phyloP scores from a whole-genome alignment of 257 asterid species.

The Solanum chiquidenum region DNA sequence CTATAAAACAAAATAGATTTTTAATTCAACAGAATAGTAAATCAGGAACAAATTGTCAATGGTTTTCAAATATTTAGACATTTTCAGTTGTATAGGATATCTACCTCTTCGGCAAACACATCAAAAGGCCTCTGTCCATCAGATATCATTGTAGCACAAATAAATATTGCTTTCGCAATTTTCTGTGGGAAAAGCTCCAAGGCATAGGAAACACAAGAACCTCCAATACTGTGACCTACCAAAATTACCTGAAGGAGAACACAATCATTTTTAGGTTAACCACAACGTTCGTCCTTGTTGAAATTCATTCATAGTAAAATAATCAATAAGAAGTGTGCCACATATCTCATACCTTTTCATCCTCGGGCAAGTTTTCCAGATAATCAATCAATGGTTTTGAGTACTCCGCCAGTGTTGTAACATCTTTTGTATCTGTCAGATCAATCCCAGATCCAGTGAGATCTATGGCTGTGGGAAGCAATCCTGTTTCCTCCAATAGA shows the following conservation, averaged over 20 bases:
- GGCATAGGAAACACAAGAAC: slow-evolving; percentile 84
- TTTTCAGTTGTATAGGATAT: not conserved
- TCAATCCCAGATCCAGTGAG: slow-evolving; percentile 88
- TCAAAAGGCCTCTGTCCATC: slow-evolving; percentile 86
- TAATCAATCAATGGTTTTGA: slow-evolving; percentile 76
- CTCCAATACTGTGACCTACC: slow-evolving; percentile 94
- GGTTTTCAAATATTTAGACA: not conserved
- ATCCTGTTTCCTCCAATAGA: slow-evolving; percentile 73
- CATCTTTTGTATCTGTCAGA: slow-evolving; percentile 54
- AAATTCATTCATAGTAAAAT: not conserved
- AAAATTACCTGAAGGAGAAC: slow-evolving; percentile 53
- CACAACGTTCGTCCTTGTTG: not conserved
- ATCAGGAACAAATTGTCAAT: not conserved
- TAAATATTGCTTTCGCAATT: slow-evolving; percentile 69
- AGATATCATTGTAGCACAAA: slow-evolving; percentile 80
- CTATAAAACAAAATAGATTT: not conserved
- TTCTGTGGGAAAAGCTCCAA: slow-evolving; percentile 61
- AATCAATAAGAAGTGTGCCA: not conserved
- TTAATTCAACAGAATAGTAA: not conserved
- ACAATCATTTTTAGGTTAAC: not conserved
- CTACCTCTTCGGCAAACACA: slow-evolving; percentile 88
- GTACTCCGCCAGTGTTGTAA: slow-evolving; percentile 51
- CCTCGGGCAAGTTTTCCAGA: slow-evolving; percentile 60
- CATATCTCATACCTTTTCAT: slow-evolving; percentile 47
- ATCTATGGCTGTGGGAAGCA: slow-evolving; percentile 64